A percentile compares a stretch with the other conserved stretches of the same genome.
phyloP scores from a whole-genome alignment of 176 grass and related monocot genomes.

The Alopecurus myosuroides region DNA sequence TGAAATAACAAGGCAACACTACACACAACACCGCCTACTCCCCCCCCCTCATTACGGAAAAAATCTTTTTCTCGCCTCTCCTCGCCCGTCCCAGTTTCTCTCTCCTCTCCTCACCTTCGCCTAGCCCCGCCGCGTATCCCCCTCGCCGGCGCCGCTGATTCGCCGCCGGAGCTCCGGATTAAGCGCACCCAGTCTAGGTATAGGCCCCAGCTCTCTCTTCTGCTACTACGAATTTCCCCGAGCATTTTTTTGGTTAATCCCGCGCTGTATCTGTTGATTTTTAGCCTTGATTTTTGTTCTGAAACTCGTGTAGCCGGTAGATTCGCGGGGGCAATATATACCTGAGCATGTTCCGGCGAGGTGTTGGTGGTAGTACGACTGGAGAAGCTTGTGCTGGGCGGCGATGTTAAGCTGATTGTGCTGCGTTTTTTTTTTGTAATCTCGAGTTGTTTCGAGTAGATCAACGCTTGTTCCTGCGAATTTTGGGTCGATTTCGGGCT shows the following conservation, averaged over 20 bases:
- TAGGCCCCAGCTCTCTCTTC: neutral
- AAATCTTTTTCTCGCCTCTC: constrained; percentile 64
- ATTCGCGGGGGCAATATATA: neutral
- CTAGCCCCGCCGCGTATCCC: constrained; percentile 5
- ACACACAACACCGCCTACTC: constrained; percentile 22
- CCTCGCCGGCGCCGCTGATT: neutral
- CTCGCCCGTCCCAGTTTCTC: constrained; percentile 16
- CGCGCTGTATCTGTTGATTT: neutral
- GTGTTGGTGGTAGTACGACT: neutral
- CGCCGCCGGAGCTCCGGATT: neutral
- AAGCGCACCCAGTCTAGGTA: constrained; percentile 30
- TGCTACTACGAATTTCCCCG: neutral
- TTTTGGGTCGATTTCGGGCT: neutral
- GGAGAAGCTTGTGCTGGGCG: neutral
- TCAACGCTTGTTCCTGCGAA: neutral
- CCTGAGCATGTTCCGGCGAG: neutral
- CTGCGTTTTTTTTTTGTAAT: neutral
- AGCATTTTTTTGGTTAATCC: neutral
- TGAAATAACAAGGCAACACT: constrained; percentile 25
- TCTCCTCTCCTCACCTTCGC: constrained; percentile 11
- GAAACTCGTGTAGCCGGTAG: neutral
- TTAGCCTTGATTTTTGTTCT: neutral
- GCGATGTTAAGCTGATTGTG: neutral
- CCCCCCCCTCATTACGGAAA: constrained; percentile 16
- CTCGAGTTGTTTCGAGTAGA: neutral